Conservation (phyloP, 345 rosid species). For the Pistacia atlantica region DNA sequence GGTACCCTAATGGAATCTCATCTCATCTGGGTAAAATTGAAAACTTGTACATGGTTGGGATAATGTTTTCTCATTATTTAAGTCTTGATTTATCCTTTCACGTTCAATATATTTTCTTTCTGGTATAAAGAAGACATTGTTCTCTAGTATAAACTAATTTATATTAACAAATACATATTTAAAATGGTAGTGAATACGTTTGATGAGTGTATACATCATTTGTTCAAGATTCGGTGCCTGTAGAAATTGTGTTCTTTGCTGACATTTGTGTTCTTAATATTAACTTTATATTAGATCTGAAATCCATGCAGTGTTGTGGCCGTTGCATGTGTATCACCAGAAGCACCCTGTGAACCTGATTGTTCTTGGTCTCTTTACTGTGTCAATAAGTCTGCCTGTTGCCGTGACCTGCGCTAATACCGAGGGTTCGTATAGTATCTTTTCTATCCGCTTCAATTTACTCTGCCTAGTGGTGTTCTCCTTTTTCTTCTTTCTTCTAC, state of each 20-base stretch:
- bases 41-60: background rate
- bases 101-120: background rate
- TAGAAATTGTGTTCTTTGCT: background rate
- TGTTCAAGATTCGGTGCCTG: background rate
- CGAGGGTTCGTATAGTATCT: slow-evolving; percentile 53
- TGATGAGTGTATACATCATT: background rate
- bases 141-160: background rate
- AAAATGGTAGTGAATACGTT: background rate
- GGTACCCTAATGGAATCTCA: background rate
- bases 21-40: background rate
- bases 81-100: background rate
- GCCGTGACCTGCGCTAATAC: slow-evolving; percentile 91
- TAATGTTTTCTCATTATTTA: too few relatives aligned
- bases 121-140: background rate
- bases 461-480: slow-evolving; percentile 2
- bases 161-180: background rate
- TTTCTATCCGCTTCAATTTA: background rate
- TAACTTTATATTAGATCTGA: background rate
- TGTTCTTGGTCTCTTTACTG: slow-evolving; percentile 82
- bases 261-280: background rate
- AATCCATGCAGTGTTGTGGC: slow-evolving; percentile 80
- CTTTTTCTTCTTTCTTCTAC: background rate
- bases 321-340: slow-evolving; percentile 87
- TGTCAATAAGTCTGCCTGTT: slow-evolving; percentile 78
- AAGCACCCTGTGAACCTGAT: slow-evolving; percentile 89